phyloP scores from a whole-genome alignment of 2,329 filamentous ascomycete species.

The Pleoardoris graminearum region DNA sequence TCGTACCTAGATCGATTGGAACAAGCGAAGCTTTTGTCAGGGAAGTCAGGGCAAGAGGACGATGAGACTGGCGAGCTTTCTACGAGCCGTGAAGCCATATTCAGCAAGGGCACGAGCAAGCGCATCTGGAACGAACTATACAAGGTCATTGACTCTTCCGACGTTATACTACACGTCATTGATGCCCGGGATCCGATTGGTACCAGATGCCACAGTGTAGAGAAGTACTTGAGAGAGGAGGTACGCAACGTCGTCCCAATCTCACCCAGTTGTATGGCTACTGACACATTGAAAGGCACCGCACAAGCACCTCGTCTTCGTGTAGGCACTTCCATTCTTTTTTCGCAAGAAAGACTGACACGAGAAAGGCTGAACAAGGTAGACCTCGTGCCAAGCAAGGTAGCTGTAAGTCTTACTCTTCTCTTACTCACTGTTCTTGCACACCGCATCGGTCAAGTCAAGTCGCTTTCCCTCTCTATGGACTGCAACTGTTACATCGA shows the following conservation, averaged over 20 bases:
- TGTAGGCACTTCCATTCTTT: too few species aligned
- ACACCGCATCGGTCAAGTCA: slow-evolving; percentile 84
- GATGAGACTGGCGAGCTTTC: slow-evolving; percentile 48
- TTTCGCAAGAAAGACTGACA: too few species aligned
- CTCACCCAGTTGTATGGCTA: too few species aligned
- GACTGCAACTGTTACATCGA: slow-evolving; percentile 96
- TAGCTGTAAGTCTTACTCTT: slow-evolving; percentile 76
- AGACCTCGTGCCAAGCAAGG: slow-evolving; percentile 87
- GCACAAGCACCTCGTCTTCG: slow-evolving; percentile 92
- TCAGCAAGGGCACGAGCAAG: slow-evolving; percentile 82
- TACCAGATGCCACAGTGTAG: slow-evolving; percentile 84
- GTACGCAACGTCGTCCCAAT: too few species aligned
- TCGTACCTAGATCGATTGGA: slow-evolving; percentile 79
- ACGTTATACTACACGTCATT: slow-evolving; percentile 76
- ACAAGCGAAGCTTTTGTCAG: slow-evolving; percentile 75
- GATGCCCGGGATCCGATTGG: slow-evolving; percentile 54
- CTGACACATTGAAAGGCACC: too few species aligned
- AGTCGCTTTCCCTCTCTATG: slow-evolving; percentile 75
- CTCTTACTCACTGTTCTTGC: slow-evolving; percentile 42
- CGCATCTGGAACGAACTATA: slow-evolving; percentile 83
- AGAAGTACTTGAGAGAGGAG: slow-evolving; percentile 92
- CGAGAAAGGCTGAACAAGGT: slow-evolving; percentile 93
- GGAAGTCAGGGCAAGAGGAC: slow-evolving; percentile 64
- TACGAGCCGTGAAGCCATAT: slow-evolving; percentile 68
- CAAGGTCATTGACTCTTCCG: slow-evolving; percentile 93